Percentiles rank a stretch among this genome's conserved stretches.
Evolutionary conservation across 2,329 filamentous ascomycete genomes (phyloP).

Genomic region (Pseudogymnoascus sp.): DNA sequence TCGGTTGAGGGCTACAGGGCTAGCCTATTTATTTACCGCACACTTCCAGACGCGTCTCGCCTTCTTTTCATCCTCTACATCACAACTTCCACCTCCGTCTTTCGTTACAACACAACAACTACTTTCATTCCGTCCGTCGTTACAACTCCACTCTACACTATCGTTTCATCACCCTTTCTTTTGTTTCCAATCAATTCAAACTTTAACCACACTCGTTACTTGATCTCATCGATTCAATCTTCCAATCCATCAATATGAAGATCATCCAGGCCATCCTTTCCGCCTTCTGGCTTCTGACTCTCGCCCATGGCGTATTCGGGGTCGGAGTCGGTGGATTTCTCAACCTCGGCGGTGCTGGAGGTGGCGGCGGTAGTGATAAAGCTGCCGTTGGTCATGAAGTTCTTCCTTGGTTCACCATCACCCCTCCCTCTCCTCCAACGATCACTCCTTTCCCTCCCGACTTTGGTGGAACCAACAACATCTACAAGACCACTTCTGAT

Average conservation of each 20-base stretch:
- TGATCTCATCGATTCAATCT: conserved; percentile 2
- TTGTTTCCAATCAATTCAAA: neutral
- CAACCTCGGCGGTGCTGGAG: conserved; percentile 21
- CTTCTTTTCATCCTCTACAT: neutral
- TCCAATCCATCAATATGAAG: conserved; percentile 28
- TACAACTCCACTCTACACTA: neutral
- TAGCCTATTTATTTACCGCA: neutral
- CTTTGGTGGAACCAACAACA: conserved; percentile 32
- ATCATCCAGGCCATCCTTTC: conserved; percentile 24
- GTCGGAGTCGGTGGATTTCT: conserved; percentile 10
- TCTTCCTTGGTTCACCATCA: conserved; percentile 31
- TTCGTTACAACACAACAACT: neutral
- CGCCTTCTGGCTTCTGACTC: conserved; percentile 28
- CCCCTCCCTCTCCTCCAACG: conserved; percentile 39
- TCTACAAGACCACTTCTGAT: conserved; percentile 31
- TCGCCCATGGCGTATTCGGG: conserved; percentile 18
- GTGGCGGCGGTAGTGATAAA: conserved; percentile 31
- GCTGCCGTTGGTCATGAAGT: conserved; percentile 3
- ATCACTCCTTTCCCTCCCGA: conserved; percentile 33
- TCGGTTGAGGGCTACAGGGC: neutral
- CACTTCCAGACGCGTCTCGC: neutral
- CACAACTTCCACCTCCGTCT: neutral
- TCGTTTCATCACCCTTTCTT: neutral
- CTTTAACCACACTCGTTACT: conserved; percentile 2
- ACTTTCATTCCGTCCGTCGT: neutral